Percentiles rank a stretch among this genome's conserved stretches.
phyloP scores from a whole-genome alignment of 2,329 filamentous ascomycete species.

The Emmonsiellopsis sp. region DNA sequence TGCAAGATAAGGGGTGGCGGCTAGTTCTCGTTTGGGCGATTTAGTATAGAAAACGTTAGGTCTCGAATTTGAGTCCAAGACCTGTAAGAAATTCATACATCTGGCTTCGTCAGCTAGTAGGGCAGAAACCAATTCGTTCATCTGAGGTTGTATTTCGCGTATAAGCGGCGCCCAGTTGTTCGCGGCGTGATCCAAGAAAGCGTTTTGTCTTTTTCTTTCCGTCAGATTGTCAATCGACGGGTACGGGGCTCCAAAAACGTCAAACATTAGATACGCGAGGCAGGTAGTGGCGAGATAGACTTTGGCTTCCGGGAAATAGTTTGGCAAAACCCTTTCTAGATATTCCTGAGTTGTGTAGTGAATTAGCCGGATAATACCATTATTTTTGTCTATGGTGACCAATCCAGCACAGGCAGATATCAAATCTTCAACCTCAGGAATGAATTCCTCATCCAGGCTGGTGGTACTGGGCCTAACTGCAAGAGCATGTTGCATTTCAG shows the following conservation, averaged over 20 bases:
- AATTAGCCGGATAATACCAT: conserved; percentile 30
- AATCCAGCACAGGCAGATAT: background rate
- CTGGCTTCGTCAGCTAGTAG: background rate
- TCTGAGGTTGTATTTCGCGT: background rate
- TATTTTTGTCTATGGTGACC: conserved; percentile 32
- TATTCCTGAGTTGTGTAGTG: conserved; percentile 41
- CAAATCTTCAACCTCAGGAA: background rate
- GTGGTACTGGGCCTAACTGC: background rate
- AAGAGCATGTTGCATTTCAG: background rate
- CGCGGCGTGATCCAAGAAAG: background rate
- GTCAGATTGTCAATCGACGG: background rate
- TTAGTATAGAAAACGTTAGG: background rate
- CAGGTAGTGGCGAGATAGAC: conserved; percentile 21
- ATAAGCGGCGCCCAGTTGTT: background rate
- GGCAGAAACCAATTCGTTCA: background rate
- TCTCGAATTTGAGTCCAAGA: background rate
- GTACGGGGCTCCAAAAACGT: conserved; percentile 11
- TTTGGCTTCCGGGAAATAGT: conserved; percentile 25
- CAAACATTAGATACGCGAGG: conserved; percentile 29
- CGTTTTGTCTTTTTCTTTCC: background rate
- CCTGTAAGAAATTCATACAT: background rate
- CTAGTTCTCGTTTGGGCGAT: background rate
- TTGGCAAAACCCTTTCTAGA: conserved; percentile 21
- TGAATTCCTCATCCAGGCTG: background rate
- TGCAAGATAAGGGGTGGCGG: background rate